These are phyloP conservation scores for Sphenostylis stenocarpa DNA, from an alignment of 306 rosid species.

Conservation along the genomic window DNA sequence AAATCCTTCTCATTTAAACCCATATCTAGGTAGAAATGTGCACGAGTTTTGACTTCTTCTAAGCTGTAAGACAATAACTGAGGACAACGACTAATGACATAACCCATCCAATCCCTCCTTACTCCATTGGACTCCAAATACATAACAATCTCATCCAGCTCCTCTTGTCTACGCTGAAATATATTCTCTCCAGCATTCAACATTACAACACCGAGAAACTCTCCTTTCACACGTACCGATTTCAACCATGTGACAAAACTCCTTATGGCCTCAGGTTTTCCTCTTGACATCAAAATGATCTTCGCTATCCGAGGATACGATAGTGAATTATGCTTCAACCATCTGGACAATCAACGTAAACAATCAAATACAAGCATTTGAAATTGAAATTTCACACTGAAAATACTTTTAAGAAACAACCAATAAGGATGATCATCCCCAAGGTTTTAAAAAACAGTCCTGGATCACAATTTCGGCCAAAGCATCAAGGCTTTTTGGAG, in stretches of 20 bases:
- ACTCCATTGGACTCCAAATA: conserved; percentile 77
- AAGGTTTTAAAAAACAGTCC: not conserved
- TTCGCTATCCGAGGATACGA: conserved; percentile 85
- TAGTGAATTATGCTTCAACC: conserved; percentile 89
- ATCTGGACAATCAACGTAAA: conserved; percentile 48
- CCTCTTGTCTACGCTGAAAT: conserved; percentile 51
- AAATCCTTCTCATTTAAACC: conserved; percentile 79
- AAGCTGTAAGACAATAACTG: conserved; percentile 66
- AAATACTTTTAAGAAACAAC: not conserved
- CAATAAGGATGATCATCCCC: not conserved
- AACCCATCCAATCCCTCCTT: conserved; percentile 87
- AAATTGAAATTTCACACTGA: conserved; percentile 11
- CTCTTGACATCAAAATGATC: conserved; percentile 81
- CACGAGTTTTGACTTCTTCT: conserved; percentile 73
- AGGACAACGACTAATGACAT: conserved; percentile 80
- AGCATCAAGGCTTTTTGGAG: not conserved
- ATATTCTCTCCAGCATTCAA: conserved; percentile 66
- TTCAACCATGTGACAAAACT: conserved; percentile 71
- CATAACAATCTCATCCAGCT: conserved; percentile 69
- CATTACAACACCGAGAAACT: conserved; percentile 61
- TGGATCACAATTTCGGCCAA: not conserved
- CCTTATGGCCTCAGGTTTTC: conserved; percentile 61
- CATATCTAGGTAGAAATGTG: conserved; percentile 65
- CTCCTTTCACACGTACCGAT: conserved; percentile 68
- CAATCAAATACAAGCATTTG: conserved; percentile 29